Evolutionary conservation across 2,329 filamentous ascomycete genomes (phyloP), one percentile per base, ranked within the genome.

Genomic region (Aspergillus pseudoviridinutans): DNA sequence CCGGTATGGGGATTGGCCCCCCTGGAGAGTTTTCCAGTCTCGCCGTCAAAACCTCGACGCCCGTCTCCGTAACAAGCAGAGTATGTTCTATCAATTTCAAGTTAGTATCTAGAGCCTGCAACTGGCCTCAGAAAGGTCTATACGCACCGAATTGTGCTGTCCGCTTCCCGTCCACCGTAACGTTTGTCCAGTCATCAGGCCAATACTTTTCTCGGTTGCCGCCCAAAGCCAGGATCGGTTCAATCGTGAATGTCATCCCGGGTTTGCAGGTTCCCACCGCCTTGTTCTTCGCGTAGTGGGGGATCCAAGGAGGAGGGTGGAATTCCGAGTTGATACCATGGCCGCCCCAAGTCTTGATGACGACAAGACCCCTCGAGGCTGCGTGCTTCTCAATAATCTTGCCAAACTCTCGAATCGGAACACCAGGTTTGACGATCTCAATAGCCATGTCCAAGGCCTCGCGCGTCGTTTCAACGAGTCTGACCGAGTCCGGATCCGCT

Each of bases 151-250:
- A 97, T 70, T 97, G 92, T n/a, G 92, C 92, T 14, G 91, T 93
- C 71, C 84, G 82, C 77, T 89, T 90, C 46, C 92, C 92, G 71
- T 97, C 92, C 58, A 87, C 84, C 0, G 92, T 97, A 2, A 89
- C 89, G 74, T 90, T 94, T 0, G 92, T 97, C 92, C 92, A 97
- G 77, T 96, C 90, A 73, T 97, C 92, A 0, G 92, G 92, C 92
- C 92, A 97, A 1, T 91, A 96, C 71, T 92, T 87, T 69, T 96
- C 92, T 62, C 84, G 84, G 72, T 92, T 88, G 62, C 87, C 90
- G 49, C 92, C 92, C 56, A 96, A 74, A 12, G 90, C 89, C 69
- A 97, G 89, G 90, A 97, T 97, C 24, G 92, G 92, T 77, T 97
- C 92, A 61, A 97, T 96, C 0, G 92, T 97, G 68, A 97, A 97